Base-by-base conservation (phyloP, 495 filamentous ascomycete species). In the Neurospora sp. region DNA sequence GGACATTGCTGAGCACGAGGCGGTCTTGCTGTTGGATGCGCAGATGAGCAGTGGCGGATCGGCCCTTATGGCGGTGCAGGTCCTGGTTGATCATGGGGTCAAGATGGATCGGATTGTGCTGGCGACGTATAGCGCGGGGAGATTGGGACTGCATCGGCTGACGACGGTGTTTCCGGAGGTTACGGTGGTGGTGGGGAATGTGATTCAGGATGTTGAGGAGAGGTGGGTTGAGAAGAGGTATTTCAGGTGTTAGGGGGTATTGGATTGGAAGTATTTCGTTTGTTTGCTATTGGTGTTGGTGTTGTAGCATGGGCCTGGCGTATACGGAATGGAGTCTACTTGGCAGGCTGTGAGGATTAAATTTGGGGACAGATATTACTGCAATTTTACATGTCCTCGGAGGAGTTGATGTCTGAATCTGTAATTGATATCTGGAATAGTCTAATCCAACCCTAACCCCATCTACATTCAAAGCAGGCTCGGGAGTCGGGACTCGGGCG, bases 41-140 rank as follows among this genome's bases (percentile, higher is more conserved):
- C 96, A 99, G 78, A 97, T 99, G 91, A 91, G 91, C 18, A 93
- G 91, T 73, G 96, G 96, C 20, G 95, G 94, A 40, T 93, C 96
- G 46, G 96, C 94, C 7, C 84, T 99, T 68, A 99, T 99, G 96
- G 94, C 96, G 5, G 95, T 98, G 39, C 91, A 93, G 74, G 93
- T 99, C 42, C 82, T 99, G 72, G 89, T 96, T 59, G 96, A 99
- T 81, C 94, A 98, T 78, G 96, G 96, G 3, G 94, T 98, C n/a
- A 82, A 87, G 22, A 90, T 94, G 78, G 89, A 93, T 20, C 89
- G 86, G 71, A 96, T 99, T 73, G 91, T 81, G 27, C 69, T 82
- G 68, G 80, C 78, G 18, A 82, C 80, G 39, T 82, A 80, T 40
- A 78, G 75, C 27, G 79, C 79, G 5, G 80, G 80, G 0, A 53